These are phyloP conservation scores for Eucalyptus leucophloia DNA, from an alignment of 345 rosid genomes.

Conservation along the genomic window DNA sequence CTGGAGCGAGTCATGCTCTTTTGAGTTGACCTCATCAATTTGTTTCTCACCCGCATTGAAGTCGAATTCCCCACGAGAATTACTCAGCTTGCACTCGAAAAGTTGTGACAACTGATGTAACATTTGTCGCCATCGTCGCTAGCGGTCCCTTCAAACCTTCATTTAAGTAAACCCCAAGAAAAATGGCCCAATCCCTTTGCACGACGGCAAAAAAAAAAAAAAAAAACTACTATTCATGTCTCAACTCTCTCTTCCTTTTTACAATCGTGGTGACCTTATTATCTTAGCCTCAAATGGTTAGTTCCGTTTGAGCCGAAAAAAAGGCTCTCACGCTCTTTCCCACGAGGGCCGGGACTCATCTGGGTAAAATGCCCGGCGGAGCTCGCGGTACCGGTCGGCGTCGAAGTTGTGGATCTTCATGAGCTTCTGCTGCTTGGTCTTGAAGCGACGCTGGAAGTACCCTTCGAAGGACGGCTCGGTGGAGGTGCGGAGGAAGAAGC, in stretches of 20 bases:
- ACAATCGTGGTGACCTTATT: neutral
- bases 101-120: neutral
- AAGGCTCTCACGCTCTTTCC: neutral
- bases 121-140: neutral
- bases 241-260: neutral
- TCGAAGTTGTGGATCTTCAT: slow-evolving; percentile 19
- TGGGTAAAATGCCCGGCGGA: slow-evolving; percentile 20
- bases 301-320: neutral
- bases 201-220: neutral
- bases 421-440: slow-evolving; percentile 54
- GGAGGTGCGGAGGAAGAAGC: slow-evolving; percentile 72
- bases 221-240: neutral
- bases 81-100: neutral
- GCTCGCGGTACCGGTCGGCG: slow-evolving; percentile 26
- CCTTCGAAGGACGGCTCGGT: slow-evolving; percentile 85
- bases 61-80: neutral
- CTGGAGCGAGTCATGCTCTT: neutral
- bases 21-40: neutral
- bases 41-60: neutral
- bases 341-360: neutral
- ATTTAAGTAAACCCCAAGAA: neutral
- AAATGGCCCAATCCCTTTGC: neutral
- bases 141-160: neutral
- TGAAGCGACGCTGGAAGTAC: slow-evolving; percentile 47
- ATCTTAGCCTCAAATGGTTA: neutral